Base-by-base conservation (phyloP, 225 moss, liverwort and hornwort species). In the Pleurozium schreberi region DNA sequence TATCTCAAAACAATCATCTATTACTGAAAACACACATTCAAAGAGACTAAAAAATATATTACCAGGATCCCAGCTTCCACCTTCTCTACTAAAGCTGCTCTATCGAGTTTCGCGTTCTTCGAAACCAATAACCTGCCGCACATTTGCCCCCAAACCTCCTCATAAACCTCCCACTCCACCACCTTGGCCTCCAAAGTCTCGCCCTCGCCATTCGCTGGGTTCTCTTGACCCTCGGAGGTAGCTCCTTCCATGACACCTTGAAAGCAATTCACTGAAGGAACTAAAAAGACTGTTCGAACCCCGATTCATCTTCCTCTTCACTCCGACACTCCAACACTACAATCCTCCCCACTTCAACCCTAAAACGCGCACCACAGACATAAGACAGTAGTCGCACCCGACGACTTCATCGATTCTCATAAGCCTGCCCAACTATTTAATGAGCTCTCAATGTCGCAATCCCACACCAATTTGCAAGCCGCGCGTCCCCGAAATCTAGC, bases 111-210 rank as follows among this genome's bases (percentile, higher is more conserved):
- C 63, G 88, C 90, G 77, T 95, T 95, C 58, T 90, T 94, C 52
- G 91, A 82, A 57, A 93, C 93, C 83, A 90, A 85, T 70, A 93
- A 91, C 67, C 94, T 92, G 45, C 96, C 96, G 80, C 96, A 95
- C 78, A 95, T 81, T 74, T 89, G 93, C 31, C 93, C 95, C 91
- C 96, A 91, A 33, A 94, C 96, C 53, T 96, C 95, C 88, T 97
- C 94, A 88, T 93, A 99, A n/a, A 93, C 95, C 90, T 94, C 98
- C 98, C 98, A 99, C 59, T 94, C 94, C 90, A 94, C 92, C 76
- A 95, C 92, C 94, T 96, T 94, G 66, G 84, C 90, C 81, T 94
- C 93, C 90, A 85, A 83, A 65, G 64, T 83, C 88, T 89, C 73
- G 67, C 22, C 88, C 89, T 88, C 90, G 42, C 91, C 94, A 76